Percentiles rank a stretch among this genome's conserved stretches.
phyloP scores from a whole-genome alignment of 257 asterid genomes.

The Hygrophila difformis region DNA sequence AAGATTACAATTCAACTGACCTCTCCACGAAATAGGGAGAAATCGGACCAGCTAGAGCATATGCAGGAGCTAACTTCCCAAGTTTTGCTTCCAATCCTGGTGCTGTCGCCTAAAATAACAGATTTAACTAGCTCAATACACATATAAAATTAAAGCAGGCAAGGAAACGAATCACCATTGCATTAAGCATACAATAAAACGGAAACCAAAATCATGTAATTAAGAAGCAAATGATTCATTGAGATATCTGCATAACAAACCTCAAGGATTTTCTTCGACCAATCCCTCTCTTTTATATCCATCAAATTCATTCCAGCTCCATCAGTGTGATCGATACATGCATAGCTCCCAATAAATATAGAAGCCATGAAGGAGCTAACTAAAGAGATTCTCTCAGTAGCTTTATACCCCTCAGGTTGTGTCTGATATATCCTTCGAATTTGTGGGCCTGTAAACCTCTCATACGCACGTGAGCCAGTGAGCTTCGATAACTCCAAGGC shows the following conservation, averaged over 20 bases:
- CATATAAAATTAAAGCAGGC: too few relatives aligned
- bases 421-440: conserved; percentile 70
- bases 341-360: conserved; percentile 63
- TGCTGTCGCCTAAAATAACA: conserved; percentile 56
- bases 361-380: conserved; percentile 98
- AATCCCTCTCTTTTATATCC: conserved; percentile 75
- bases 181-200: too few relatives aligned
- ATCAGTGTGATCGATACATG: conserved; percentile 86
- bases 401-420: conserved; percentile 46
- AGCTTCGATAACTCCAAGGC: conserved; percentile 67
- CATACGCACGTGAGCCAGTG: conserved; percentile 85
- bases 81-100: conserved; percentile 78
- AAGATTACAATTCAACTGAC: conserved; percentile 23
- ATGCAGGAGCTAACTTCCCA: conserved; percentile 78
- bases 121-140: too few relatives aligned
- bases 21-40: conserved; percentile 68
- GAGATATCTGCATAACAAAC: conserved; percentile 22
- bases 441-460: conserved; percentile 91
- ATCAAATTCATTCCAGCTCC: conserved; percentile 98
- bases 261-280: conserved; percentile 67
- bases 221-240: background rate
- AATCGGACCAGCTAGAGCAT: conserved; percentile 66
- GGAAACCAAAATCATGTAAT: too few relatives aligned
- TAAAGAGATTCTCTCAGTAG: conserved; percentile 80
- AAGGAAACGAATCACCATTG: too few relatives aligned